Percentiles rank a stretch among this genome's conserved stretches.
Evolutionary conservation across 345 rosid species (phyloP).

Genomic region (Tarenaya hassleriana): DNA sequence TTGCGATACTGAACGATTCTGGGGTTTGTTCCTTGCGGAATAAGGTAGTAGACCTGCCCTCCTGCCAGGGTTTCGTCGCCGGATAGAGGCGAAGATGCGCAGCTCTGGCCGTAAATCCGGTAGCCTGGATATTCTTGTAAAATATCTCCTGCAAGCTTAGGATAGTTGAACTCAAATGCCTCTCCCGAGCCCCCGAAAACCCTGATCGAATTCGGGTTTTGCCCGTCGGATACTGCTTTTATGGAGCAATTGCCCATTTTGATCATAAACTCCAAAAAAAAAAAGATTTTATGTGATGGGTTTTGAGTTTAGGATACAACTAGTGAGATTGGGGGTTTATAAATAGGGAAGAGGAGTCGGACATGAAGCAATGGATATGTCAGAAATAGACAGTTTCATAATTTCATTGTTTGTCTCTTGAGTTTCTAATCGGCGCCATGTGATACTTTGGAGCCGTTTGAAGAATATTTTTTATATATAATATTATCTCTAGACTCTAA

Average conservation of each 20-base stretch:
- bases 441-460: too few relatives aligned
- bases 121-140: constrained; percentile 33
- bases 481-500: too few relatives aligned
- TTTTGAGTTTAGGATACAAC: too few relatives aligned
- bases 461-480: too few relatives aligned
- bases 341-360: too few relatives aligned
- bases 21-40: constrained; percentile 31
- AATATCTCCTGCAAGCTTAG: constrained; percentile 39
- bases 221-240: constrained; percentile 18
- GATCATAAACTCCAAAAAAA: too few relatives aligned
- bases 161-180: constrained; percentile 30
- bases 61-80: constrained; percentile 29
- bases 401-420: too few relatives aligned
- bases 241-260: constrained; percentile 58
- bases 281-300: too few relatives aligned
- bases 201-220: constrained; percentile 19
- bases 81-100: constrained; percentile 27
- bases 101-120: constrained; percentile 33
- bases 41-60: constrained; percentile 44
- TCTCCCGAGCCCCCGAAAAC: constrained; percentile 34
- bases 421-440: too few relatives aligned
- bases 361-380: too few relatives aligned
- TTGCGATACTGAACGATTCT: constrained; percentile 7
- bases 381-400: too few relatives aligned
- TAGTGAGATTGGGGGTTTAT: too few relatives aligned